These are phyloP conservation scores for Hypoxylon fragiforme DNA, from an alignment of 495 filamentous ascomycete species.

Conservation along the genomic window DNA sequence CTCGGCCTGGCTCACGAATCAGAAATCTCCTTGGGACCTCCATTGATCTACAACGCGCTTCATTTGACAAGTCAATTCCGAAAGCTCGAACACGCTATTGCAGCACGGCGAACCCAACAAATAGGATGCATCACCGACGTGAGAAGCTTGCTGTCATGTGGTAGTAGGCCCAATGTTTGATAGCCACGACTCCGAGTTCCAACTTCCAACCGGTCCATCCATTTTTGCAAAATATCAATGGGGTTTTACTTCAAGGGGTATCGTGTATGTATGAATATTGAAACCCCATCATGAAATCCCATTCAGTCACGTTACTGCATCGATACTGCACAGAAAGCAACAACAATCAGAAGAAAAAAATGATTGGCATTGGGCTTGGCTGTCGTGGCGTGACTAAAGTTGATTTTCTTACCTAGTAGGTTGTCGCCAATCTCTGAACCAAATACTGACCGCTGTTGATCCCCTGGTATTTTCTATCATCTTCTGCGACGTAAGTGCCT, in stretches of 20 bases:
- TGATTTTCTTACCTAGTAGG: slow-evolving; percentile 56
- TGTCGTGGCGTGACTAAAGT: no score
- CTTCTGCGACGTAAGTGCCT: slow-evolving; percentile 72
- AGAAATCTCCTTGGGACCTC: no score
- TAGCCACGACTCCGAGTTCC: slow-evolving; percentile 7
- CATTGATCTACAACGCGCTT: not conserved
- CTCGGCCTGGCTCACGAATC: no score
- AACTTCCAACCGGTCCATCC: no score
- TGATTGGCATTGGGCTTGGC: no score
- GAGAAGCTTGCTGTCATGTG: slow-evolving; percentile 2
- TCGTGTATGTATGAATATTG: no score
- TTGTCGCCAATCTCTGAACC: slow-evolving; percentile 74
- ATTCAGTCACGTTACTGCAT: no score
- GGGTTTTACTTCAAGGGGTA: slow-evolving; percentile 1
- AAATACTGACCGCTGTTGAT: slow-evolving; percentile 85
- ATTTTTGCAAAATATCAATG: slow-evolving; percentile 7
- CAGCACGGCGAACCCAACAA: not conserved
- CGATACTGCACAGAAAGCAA: no score
- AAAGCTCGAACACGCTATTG: not conserved
- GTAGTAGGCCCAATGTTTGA: slow-evolving; percentile 12
- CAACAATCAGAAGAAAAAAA: no score
- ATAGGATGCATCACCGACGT: slow-evolving; percentile 12
- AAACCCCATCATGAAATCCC: no score
- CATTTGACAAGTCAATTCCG: not conserved
- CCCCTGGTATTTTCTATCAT: slow-evolving; percentile 74